These are phyloP conservation scores for Talaromyces sp. DNA, from an alignment of 2,329 filamentous ascomycete species.

Conservation along the genomic window DNA sequence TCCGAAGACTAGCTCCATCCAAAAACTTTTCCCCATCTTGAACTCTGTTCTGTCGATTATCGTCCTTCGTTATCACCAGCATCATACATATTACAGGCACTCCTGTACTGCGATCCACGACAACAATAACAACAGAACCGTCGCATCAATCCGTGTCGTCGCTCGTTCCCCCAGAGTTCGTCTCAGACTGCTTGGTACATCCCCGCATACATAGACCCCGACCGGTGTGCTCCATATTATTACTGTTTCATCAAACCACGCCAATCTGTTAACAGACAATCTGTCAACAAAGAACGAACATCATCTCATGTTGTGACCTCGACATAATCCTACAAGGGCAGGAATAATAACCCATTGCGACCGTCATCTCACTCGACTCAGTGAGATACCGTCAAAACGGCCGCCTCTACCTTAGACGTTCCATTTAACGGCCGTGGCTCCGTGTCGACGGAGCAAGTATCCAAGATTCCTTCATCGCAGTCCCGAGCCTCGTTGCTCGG, in stretches of 20 bases:
- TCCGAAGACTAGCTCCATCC: not conserved
- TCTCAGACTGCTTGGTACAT: not conserved
- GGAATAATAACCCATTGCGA: not conserved
- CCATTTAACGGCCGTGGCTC: conserved; percentile 29
- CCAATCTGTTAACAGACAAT: not conserved
- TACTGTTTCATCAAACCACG: too few relatives aligned
- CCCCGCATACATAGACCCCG: conserved; percentile 1
- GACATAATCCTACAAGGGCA: too few relatives aligned
- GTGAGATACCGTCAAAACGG: conserved; percentile 25
- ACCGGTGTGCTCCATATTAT: not conserved
- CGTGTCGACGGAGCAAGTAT: conserved; percentile 37
- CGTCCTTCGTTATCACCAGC: not conserved
- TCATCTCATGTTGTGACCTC: not conserved
- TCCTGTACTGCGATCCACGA: not conserved
- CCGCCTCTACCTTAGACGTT: not conserved
- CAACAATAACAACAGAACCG: not conserved
- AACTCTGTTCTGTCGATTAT: not conserved
- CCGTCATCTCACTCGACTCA: conserved; percentile 12
- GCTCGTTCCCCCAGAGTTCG: not conserved
- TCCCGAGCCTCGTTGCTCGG: conserved; percentile 59
- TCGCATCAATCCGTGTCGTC: not conserved
- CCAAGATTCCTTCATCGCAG: conserved; percentile 57
- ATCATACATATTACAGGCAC: not conserved
- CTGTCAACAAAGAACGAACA: not conserved
- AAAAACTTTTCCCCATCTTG: conserved; percentile 9